phyloP scores from a whole-genome alignment of 495 filamentous ascomycete genomes.

The Tuber aestivum region DNA sequence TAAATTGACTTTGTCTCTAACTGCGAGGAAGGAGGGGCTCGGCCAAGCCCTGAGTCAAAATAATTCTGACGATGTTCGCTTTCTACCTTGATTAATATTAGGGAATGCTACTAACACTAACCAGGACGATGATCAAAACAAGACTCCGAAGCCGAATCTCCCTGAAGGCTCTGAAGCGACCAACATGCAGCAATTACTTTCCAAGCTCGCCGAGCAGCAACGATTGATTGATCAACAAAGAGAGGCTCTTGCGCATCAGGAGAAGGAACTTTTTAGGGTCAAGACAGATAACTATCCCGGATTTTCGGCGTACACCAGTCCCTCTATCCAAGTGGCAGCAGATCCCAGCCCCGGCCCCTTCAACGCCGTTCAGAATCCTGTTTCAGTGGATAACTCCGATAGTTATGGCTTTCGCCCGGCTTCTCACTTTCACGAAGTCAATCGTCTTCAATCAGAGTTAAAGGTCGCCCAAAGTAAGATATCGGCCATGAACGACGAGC shows the following conservation, averaged over 20 bases:
- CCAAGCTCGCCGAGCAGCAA: conserved; percentile 64
- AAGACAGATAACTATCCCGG: conserved; percentile 27
- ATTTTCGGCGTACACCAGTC: conserved; percentile 26
- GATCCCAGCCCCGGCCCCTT: conserved; percentile 56
- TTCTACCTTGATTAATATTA: neutral
- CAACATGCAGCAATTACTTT: conserved; percentile 56
- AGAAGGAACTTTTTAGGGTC: conserved; percentile 44
- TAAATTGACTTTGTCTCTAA: neutral
- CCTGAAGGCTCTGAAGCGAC: conserved; percentile 2
- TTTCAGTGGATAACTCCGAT: conserved; percentile 35
- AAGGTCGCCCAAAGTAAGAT: conserved; percentile 73
- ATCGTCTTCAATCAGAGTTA: conserved; percentile 64
- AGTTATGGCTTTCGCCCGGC: conserved; percentile 37
- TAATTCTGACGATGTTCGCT: conserved; percentile 1
- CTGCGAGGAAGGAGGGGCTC: neutral
- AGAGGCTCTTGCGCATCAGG: conserved; percentile 47
- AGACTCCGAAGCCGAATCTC: conserved; percentile 29
- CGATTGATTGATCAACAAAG: conserved; percentile 53
- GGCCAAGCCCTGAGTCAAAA: neutral
- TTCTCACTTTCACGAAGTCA: conserved; percentile 42
- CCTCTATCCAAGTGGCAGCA: conserved; percentile 25
- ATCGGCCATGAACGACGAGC: conserved; percentile 73
- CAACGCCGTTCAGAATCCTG: conserved; percentile 46
- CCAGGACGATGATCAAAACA: conserved; percentile 33
- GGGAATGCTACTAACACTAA: conserved; percentile 9